phyloP scores from a whole-genome alignment of 305 asterid species.

The Fraxinus paxiana region DNA sequence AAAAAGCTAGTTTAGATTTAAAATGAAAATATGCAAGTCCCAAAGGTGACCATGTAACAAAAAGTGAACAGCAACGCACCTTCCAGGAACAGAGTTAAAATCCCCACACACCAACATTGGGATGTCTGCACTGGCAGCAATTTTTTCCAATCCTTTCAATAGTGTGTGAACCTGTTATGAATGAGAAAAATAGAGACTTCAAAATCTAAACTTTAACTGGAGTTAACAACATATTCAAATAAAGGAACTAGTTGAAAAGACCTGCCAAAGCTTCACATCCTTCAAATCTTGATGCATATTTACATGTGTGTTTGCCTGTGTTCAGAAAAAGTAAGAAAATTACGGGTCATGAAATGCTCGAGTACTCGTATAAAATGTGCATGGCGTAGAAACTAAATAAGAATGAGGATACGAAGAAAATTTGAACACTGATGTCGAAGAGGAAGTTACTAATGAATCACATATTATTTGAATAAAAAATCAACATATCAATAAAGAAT shows the following conservation, averaged over 20 bases:
- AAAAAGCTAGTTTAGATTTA: slow-evolving; percentile 2
- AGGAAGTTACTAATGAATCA: neutral
- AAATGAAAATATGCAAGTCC: neutral
- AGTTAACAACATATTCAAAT: slow-evolving; percentile 1
- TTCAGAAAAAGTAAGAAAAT: slow-evolving; percentile 23
- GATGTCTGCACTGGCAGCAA: slow-evolving; percentile 87
- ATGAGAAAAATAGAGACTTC: slow-evolving; percentile 19
- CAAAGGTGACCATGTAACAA: slow-evolving; percentile 1
- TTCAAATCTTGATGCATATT: slow-evolving; percentile 75
- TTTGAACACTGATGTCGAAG: neutral
- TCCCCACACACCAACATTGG: slow-evolving; percentile 99
- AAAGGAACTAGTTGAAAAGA: slow-evolving; percentile 28
- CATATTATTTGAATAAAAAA: neutral
- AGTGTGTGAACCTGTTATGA: slow-evolving; percentile 74
- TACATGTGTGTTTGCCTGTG: slow-evolving; percentile 95
- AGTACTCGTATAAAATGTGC: no score
- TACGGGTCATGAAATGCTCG: no score
- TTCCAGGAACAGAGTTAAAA: slow-evolving; percentile 86
- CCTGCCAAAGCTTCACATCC: slow-evolving; percentile 99
- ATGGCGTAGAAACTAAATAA: neutral
- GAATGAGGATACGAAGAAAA: neutral
- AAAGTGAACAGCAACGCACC: slow-evolving; percentile 38
- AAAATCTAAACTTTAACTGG: neutral
- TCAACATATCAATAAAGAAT: neutral
- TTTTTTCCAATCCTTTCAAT: slow-evolving; percentile 90